A percentile compares a stretch with the other conserved stretches of the same genome.
Evolutionary conservation across 148 eudicot genomes (phyloP).

Genomic region (Selenicereus undatus): DNA sequence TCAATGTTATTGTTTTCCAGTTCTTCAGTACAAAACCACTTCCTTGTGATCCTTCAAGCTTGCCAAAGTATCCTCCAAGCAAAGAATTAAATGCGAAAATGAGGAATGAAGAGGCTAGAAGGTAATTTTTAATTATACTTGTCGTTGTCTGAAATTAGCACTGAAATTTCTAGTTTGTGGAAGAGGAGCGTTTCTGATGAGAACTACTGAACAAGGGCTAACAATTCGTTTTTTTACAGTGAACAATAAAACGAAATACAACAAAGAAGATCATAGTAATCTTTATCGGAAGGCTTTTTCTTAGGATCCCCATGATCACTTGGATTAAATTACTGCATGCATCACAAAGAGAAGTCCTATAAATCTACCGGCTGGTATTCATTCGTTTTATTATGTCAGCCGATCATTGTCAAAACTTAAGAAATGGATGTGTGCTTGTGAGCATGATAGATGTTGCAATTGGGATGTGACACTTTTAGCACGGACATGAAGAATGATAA

Average conservation of each 20-base stretch:
- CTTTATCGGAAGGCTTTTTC: background rate
- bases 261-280: background rate
- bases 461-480: background rate
- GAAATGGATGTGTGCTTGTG: background rate
- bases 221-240: no score
- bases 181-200: background rate
- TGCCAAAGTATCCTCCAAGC: constrained; percentile 90
- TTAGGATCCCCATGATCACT: background rate
- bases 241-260: no score
- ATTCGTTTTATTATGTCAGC: background rate
- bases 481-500: background rate
- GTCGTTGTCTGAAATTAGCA: constrained; percentile 5
- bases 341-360: no score
- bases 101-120: constrained; percentile 87
- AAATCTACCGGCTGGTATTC: background rate
- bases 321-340: background rate
- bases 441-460: background rate
- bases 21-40: constrained; percentile 73
- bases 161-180: constrained; percentile 3
- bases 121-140: constrained; percentile 33
- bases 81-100: constrained; percentile 83
- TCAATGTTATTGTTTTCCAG: constrained; percentile 34
- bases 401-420: background rate
- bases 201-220: background rate
- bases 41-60: constrained; percentile 85